A percentile compares a stretch with the other conserved stretches of the same genome.
These are phyloP conservation scores for Letharia columbiana DNA, from an alignment of 495 filamentous ascomycete species.

Conservation along the genomic window DNA sequence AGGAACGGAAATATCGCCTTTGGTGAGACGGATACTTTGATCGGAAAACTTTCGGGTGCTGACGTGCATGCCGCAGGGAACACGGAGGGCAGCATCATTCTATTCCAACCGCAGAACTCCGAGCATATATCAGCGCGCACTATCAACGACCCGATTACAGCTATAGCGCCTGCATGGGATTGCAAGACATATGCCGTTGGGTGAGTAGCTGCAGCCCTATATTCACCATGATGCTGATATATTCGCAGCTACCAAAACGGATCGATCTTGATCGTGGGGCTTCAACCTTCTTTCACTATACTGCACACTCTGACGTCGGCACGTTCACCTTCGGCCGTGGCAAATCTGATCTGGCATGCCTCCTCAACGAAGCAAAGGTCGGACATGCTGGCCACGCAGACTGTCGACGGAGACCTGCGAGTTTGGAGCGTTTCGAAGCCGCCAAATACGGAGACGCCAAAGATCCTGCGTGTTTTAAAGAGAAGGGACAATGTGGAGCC, in stretches of 20 bases:
- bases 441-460: constrained; percentile 62
- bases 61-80: constrained; percentile 52
- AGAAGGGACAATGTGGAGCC: constrained; percentile 61
- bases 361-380: constrained; percentile 96
- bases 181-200: constrained; percentile 96
- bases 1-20: constrained; percentile 94
- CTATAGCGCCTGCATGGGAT: constrained; percentile 82
- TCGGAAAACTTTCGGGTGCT: constrained; percentile 20
- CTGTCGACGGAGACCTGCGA: constrained; percentile 80
- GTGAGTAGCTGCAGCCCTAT: constrained; percentile 40
- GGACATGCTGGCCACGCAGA: constrained; percentile 94
- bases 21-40: constrained; percentile 46
- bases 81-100: constrained; percentile 80
- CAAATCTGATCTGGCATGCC: constrained; percentile 90
- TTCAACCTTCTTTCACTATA: constrained; percentile 90
- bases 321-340: constrained; percentile 76
- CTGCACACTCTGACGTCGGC: constrained; percentile 82
- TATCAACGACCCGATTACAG: constrained; percentile 87
- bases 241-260: constrained; percentile 78
- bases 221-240: constrained; percentile 27
- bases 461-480: constrained; percentile 82
- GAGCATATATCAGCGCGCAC: constrained; percentile 91
- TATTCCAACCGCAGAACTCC: constrained; percentile 87
- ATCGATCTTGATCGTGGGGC: constrained; percentile 78
- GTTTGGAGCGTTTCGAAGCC: constrained; percentile 96